Evolutionary conservation across 2,329 filamentous ascomycete species (phyloP), one percentile per base, ranked within the genome.

Genomic region (Botrytis pseudocinerea): DNA sequence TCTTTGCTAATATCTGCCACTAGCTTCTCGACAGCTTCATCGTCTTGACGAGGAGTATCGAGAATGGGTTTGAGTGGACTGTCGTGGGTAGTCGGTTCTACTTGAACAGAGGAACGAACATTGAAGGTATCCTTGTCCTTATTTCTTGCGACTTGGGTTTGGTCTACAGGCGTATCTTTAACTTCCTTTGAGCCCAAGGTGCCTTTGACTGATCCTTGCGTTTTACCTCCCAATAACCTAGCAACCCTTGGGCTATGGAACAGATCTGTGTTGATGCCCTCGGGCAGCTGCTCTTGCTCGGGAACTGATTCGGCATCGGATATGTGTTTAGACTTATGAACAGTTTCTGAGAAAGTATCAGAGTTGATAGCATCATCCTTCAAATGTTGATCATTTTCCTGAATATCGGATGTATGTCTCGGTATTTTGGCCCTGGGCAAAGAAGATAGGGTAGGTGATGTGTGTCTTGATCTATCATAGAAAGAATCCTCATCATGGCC

Each of bases 221-320:
- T 80, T 75, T 85, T 84, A 44, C 83, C 83, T 44, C 87, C 85
- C 22, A 91, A 82, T 80, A 88, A 83, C 74, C 82, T 85, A 42
- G 88, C 87, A 32, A 90, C 86, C 71, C 84, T 85, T 4, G 86
- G 86, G 71, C 87, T 91, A 72, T 88, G 87, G 78, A 92, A 92
- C 0, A 92, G 81, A 76, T 89, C 86, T 8, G 86, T 85, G 78
- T 91, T 86, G 77, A 90, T 83, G 64, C 87, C 89, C 70, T 89
- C 87, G 6, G 88, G 85, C 25, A 86, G 74, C n/a, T 86, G 83
- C 28, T 85, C 83, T 72, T 85, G 80, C 69, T 82, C 80, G 48
- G 80, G 77, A 7, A 82, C 72, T 46, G 76, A 74, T 60, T 78
- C 75, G 9, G 73, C 72, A 38, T 66, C 78, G 73, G 74, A 59